phyloP scores from a whole-genome alignment of 768 basidiomycete genomes.

The Astraeus odoratus region DNA sequence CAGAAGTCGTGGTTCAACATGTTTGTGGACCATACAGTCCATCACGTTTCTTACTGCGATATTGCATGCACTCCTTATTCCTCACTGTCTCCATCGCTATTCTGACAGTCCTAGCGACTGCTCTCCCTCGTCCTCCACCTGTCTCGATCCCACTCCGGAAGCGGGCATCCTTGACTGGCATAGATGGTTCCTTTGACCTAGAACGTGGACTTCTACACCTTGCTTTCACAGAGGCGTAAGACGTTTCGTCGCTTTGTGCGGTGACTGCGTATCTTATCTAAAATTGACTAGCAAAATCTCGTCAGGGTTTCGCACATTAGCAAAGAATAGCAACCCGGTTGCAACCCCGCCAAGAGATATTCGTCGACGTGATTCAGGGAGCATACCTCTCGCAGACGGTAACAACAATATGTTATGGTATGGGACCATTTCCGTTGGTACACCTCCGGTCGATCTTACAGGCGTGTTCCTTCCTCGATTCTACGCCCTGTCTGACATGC shows the following conservation, averaged over 20 bases:
- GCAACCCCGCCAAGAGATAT: too few relatives aligned
- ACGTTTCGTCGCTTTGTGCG: neutral
- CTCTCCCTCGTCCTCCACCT: conserved; percentile 7
- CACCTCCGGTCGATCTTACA: conserved; percentile 15
- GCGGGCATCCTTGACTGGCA: conserved; percentile 4
- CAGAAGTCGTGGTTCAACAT: too few relatives aligned
- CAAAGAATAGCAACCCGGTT: conserved; percentile 1
- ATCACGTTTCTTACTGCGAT: conserved; percentile 1
- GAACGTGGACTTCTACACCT: conserved; percentile 11
- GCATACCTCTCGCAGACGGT: conserved; percentile 11
- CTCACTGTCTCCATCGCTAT: conserved; percentile 4
- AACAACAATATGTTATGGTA: conserved; percentile 17
- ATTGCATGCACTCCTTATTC: conserved; percentile 12
- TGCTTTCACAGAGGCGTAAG: conserved; percentile 6
- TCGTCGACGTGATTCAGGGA: conserved; percentile 5
- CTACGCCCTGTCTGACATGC: neutral
- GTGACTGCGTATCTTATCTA: conserved; percentile 3
- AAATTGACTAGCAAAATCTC: conserved; percentile 12
- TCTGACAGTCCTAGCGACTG: conserved; percentile 12
- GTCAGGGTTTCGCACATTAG: conserved; percentile 8
- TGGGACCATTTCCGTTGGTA: conserved; percentile 18
- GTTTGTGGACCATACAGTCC: conserved; percentile 4
- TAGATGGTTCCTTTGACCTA: conserved; percentile 14
- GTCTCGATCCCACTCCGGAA: conserved; percentile 16
- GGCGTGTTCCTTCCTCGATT: conserved; percentile 7